Base-by-base conservation (phyloP, 805 yeast genomes). In the Ogataea neopini region DNA sequence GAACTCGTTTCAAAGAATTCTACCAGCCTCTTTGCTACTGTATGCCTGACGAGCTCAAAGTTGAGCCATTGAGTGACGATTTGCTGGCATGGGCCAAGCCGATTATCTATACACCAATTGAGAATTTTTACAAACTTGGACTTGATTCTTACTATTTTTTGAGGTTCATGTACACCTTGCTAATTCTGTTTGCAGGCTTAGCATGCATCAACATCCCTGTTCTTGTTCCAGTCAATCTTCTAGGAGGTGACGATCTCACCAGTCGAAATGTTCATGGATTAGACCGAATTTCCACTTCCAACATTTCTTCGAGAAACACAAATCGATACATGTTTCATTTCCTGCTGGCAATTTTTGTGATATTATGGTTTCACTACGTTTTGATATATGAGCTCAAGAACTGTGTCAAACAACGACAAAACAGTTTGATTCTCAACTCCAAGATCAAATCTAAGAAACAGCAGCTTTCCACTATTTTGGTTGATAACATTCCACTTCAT, bases 141-240 rank as follows among this genome's bases (percentile, higher is more conserved):
- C 61, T 87, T 6, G 96, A 89, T 62, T 81, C 90, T 0, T 88
- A 84, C 61, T 83, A 84, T 58, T 84, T 87, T 53, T 57, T 88
- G 2, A 64, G 96, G 42, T 88, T 77, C 56, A 58, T 88, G 39
- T 63, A 70, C 41, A 66, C 83, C 4, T 58, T 86, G 9, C 58
- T 80, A 26, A 50, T 75, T 1, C 70, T 84, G 39, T 84, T 84
- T 57, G 55, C 69, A 1, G 72, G 75, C 0, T 62, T 84, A 18
- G 83, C 88, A 0, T 43, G 76, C 0, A 49, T 84, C 9, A 78
- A 81, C 45, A 65, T 86, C 22, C 77, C 88, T 0, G 66, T 85
- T 0, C 66, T 89, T 26, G 56, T 86, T 2, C 91, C 94, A 0
- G 68, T 88, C 1, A 88, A 88, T 62, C 62, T 68, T 40, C 65